Percentiles rank a stretch among this genome's conserved stretches.
These are phyloP conservation scores for Coccinonectria pachysandricola DNA, from an alignment of 2,329 filamentous ascomycete genomes.

Conservation along the genomic window DNA sequence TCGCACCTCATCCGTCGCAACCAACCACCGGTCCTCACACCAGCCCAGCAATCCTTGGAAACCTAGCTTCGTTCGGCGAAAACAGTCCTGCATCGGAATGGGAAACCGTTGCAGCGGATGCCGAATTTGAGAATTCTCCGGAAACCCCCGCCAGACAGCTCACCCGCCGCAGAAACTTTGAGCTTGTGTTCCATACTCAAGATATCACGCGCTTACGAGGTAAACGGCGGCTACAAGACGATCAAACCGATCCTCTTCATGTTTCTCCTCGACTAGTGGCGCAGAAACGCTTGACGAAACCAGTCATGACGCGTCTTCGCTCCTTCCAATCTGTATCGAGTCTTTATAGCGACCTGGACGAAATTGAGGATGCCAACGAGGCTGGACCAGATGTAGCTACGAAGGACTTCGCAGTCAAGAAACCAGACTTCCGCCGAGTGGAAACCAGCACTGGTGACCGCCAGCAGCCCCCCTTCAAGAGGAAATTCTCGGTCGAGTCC, in stretches of 20 bases:
- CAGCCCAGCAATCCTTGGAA: too few relatives aligned
- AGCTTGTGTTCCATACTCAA: neutral
- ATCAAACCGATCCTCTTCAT: too few relatives aligned
- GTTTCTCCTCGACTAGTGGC: too few relatives aligned
- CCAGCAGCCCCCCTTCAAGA: too few relatives aligned
- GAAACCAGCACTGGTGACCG: too few relatives aligned
- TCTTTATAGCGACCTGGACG: conserved; percentile 15
- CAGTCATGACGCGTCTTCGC: too few relatives aligned
- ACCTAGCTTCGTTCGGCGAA: conserved; percentile 4
- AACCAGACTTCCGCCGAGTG: too few relatives aligned
- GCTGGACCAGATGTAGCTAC: too few relatives aligned
- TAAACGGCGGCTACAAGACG: too few relatives aligned
- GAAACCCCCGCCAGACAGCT: conserved; percentile 4
- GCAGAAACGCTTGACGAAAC: conserved; percentile 2
- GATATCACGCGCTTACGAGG: too few relatives aligned
- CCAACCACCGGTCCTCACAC: neutral
- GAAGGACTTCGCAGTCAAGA: too few relatives aligned
- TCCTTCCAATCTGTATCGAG: conserved; percentile 21
- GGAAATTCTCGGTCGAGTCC: conserved; percentile 21
- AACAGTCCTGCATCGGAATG: conserved; percentile 19
- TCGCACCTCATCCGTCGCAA: conserved; percentile 8
- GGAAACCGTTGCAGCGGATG: conserved; percentile 21
- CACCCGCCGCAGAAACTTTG: conserved; percentile 9
- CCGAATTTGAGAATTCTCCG: conserved; percentile 10
- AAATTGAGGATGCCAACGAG: conserved; percentile 3